Percentiles rank a stretch among this genome's conserved stretches.
These are phyloP conservation scores for Trichophyton benhamiae DNA, from an alignment of 2,329 filamentous ascomycete species.

Conservation along the genomic window DNA sequence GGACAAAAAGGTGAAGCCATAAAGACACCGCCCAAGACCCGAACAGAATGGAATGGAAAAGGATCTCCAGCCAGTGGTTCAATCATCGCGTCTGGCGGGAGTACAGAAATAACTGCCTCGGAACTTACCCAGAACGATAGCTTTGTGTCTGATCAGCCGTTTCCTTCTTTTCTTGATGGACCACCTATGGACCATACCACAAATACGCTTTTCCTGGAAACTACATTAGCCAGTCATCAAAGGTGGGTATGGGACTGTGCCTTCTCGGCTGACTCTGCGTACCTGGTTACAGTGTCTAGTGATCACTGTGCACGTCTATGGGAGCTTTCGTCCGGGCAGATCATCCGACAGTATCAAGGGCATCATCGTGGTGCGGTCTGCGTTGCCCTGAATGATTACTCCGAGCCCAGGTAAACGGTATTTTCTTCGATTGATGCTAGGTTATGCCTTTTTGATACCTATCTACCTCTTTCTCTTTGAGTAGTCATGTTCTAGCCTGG, in stretches of 20 bases:
- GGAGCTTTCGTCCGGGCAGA: constrained; percentile 75
- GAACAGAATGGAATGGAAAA: constrained; percentile 7
- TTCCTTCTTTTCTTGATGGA: constrained; percentile 25
- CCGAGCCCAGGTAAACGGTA: constrained; percentile 28
- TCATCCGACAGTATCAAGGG: constrained; percentile 90
- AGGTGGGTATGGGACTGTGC: constrained; percentile 97
- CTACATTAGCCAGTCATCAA: constrained; percentile 79
- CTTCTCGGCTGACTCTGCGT: constrained; percentile 85
- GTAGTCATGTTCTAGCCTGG: background rate
- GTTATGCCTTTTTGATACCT: background rate
- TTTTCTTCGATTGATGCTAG: background rate
- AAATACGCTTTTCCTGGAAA: constrained; percentile 62
- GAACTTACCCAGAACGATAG: constrained; percentile 10
- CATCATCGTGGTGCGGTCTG: constrained; percentile 87
- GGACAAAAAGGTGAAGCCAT: background rate
- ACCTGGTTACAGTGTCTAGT: constrained; percentile 82
- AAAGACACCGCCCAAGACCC: background rate
- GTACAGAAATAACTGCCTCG: background rate
- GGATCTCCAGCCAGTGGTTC: background rate
- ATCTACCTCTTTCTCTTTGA: background rate
- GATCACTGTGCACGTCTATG: constrained; percentile 88
- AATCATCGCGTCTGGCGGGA: background rate
- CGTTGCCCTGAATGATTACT: constrained; percentile 81
- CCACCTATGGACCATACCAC: constrained; percentile 32
- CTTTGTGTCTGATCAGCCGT: constrained; percentile 18